phyloP scores from a whole-genome alignment of 176 grass and related monocot genomes.

The Phoenix roebelenii region DNA sequence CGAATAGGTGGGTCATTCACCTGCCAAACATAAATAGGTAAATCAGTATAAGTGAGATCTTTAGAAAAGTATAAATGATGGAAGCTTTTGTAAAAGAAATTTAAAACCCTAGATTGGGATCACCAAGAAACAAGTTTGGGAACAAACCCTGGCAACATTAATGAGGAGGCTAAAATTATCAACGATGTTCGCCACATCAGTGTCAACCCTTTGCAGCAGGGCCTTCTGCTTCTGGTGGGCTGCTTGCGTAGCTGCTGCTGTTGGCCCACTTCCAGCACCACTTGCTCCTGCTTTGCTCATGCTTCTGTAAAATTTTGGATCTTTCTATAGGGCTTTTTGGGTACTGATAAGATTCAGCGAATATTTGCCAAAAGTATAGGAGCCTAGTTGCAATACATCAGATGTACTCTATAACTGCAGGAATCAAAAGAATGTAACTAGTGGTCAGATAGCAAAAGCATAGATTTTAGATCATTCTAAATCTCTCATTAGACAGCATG shows the following conservation, averaged over 20 bases:
- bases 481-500: too few species aligned
- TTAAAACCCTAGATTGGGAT: too few species aligned
- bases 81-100: background rate
- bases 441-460: too few species aligned
- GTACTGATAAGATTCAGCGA: too few species aligned
- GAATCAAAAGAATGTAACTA: too few species aligned
- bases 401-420: too few species aligned
- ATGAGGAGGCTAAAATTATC: slow-evolving; percentile 66
- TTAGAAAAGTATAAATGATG: background rate
- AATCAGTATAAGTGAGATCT: background rate
- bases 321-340: too few species aligned
- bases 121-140: background rate
- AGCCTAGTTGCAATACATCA: too few species aligned
- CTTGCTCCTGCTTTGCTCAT: slow-evolving; percentile 7
- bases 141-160: slow-evolving; percentile 56
- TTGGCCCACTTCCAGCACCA: slow-evolving; percentile 45
- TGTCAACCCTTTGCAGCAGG: slow-evolving; percentile 62
- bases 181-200: slow-evolving; percentile 55
- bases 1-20: slow-evolving; percentile 76
- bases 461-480: too few species aligned
- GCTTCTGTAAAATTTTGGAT: too few species aligned
- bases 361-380: too few species aligned
- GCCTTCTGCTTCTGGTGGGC: slow-evolving; percentile 78
- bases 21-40: slow-evolving; percentile 18
- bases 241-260: slow-evolving; percentile 37